Evolutionary conservation across 1,139 yeast species (phyloP).

Genomic region (Suhomyces chickasaworum): DNA sequence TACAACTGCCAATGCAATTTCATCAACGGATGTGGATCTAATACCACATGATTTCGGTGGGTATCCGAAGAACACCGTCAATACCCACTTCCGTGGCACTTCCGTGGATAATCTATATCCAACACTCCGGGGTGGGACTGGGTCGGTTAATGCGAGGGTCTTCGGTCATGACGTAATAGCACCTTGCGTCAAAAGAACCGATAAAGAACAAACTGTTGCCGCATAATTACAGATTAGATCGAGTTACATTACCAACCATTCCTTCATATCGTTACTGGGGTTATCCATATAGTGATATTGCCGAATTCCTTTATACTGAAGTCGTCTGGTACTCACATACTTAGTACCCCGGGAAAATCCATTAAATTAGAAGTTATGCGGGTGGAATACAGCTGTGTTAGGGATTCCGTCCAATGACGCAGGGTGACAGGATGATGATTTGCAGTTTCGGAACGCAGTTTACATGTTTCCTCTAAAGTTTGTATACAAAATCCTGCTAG

Average conservation of each 20-base stretch:
- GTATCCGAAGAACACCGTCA: too few species aligned
- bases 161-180: slow-evolving; percentile 1
- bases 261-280: not conserved
- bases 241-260: not conserved
- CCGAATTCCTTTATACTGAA: too few species aligned
- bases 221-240: slow-evolving; percentile 1
- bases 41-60: too few species aligned
- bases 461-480: not conserved
- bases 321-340: too few species aligned
- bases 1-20: too few species aligned
- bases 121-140: not conserved
- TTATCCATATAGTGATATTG: not conserved
- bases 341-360: too few species aligned
- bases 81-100: not conserved
- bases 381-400: not conserved
- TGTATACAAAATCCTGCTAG: not conserved
- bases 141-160: too few species aligned
- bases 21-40: too few species aligned
- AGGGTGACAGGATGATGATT: too few species aligned
- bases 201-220: not conserved
- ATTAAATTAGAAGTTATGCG: too few species aligned
- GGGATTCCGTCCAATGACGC: not conserved
- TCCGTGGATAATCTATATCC: not conserved
- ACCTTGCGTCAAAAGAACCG: slow-evolving; percentile 2
- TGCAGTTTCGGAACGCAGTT: not conserved